Base-by-base conservation (phyloP, 208 protist species). In the Novymonas esmeraldas region DNA sequence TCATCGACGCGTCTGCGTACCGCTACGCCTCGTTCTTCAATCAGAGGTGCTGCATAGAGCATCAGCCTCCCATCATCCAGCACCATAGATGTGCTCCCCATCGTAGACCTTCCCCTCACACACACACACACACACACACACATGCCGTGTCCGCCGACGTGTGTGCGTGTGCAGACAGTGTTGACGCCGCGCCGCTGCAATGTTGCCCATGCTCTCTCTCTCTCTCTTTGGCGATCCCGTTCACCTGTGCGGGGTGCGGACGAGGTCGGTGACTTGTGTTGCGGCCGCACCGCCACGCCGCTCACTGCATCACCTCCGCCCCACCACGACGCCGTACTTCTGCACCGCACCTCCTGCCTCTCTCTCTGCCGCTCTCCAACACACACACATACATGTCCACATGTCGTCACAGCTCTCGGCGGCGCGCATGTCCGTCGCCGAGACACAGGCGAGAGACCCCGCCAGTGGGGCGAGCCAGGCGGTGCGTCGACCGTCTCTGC, bases 381-480 rank as follows among this genome's bases (percentile, higher is more conserved):
- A 4, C 18, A 48, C 42, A 24, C n/a, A n/a, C n/a, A n/a, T n/a
- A n/a, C n/a, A n/a, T n/a, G n/a, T n/a, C n/a, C n/a, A n/a, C n/a
- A n/a, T n/a, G 18, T n/a, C 6, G 18, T 20, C n/a, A 24, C n/a
- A 14, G n/a, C 42, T 48, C 42, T 48, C 18, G 18, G 22, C 42
- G 42, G 6, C 11, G 18, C 7, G 42, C 42, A 69, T 69, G 63
- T 51, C 63, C 18, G 41, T n/a, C n/a, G 6, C 38, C 3, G 63
- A 42, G 42, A 34, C 29, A 28, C 64, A 51, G 10, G 7, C 49
- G n/a, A 22, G 44, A 6, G 41, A 68, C 20, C 48, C 33, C 31
- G 59, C 49, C 7, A 20, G 34, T n/a, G 49, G 62, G 62, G 36
- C 16, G 38, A 48, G 22, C n/a, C 24, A 60, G n/a, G 13, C 33